Base-by-base conservation (phyloP, 2,329 filamentous ascomycete genomes). In the Fusarium hainanense region DNA sequence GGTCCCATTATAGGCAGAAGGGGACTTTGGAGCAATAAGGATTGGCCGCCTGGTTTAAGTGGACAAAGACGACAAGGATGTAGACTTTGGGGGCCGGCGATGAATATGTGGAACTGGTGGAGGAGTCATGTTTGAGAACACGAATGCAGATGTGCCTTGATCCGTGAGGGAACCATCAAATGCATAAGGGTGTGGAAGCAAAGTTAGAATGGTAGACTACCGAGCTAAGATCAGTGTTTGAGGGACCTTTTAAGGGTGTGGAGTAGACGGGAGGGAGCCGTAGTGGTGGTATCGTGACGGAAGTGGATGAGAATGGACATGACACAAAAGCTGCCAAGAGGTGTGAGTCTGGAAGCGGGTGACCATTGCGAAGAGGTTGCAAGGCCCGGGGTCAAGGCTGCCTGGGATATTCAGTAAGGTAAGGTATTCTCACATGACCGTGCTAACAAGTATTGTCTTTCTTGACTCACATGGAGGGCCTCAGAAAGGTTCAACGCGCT, bases 1-100 rank as follows among this genome's bases (percentile, higher is more conserved):
- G 55, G 67, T 68, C 67, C 67, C 70, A 68, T 70, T 70, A 54
- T 49, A 70, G 67, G 67, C 63, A 69, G 67, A 59, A 70, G 46
- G 46, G 66, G 48, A 67, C 66, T 69, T 63, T 70, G 66, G 52
- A 30, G 21, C 52, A 27, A 57, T 49, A 23, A 55, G 48, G 56
- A 70, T 67, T 69, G 66, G 66, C 57, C 51, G 56, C 66, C 57
- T 70, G 52, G 63, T 62, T 63, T 55, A 59, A 54, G 51, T 58
- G 62, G 63, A 25, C 66, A 55, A 50, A 47, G 23, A 51, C 32
- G 62, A 50, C 66, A 55, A 59, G 67, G 62, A 46, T 63, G 49
- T 68, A 41, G 54, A 41, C 37, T 48, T 55, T 63, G 52, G 57
- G 67, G 67, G 57, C 57, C 37, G 44, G 7, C 23, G 21, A 58